phyloP scores from a whole-genome alignment of 140 eudicot genomes.

The Stevia rebaudiana region DNA sequence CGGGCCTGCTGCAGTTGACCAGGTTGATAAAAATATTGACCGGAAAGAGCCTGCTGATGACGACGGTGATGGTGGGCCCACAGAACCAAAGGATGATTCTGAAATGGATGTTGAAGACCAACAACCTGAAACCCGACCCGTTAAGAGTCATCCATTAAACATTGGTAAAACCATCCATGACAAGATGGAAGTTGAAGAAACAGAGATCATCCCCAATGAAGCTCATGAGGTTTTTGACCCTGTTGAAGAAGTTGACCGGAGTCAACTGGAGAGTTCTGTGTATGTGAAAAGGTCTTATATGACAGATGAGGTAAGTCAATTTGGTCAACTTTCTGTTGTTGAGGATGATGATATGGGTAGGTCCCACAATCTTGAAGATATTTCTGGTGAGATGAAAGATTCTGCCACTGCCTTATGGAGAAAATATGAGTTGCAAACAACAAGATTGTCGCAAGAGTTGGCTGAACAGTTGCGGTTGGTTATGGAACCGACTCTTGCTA shows the following conservation, averaged over 20 bases:
- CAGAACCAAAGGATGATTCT: slow-evolving; percentile 32
- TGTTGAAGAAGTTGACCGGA: slow-evolving; percentile 17
- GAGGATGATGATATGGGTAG: slow-evolving; percentile 46
- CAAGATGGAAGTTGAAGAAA: slow-evolving; percentile 23
- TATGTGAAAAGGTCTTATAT: slow-evolving; percentile 41
- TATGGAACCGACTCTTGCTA: slow-evolving; percentile 97
- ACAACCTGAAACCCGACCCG: slow-evolving; percentile 24
- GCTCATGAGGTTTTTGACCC: slow-evolving; percentile 25
- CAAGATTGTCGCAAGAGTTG: slow-evolving; percentile 88
- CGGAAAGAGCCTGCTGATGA: slow-evolving; percentile 45
- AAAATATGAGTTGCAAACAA: slow-evolving; percentile 70
- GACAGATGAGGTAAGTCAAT: slow-evolving; percentile 38
- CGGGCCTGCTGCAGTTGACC: slow-evolving; percentile 80
- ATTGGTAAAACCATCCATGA: slow-evolving; percentile 21
- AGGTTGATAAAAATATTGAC: slow-evolving; percentile 37
- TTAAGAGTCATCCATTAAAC: slow-evolving; percentile 26
- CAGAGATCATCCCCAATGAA: slow-evolving; percentile 35
- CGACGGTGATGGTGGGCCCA: slow-evolving; percentile 35
- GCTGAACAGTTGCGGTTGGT: slow-evolving; percentile 92
- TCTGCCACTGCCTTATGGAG: slow-evolving; percentile 73
- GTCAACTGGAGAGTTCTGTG: slow-evolving; percentile 42
- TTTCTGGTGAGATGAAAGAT: slow-evolving; percentile 43
- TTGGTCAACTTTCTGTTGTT: slow-evolving; percentile 33
- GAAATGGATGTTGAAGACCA: slow-evolving; percentile 53
- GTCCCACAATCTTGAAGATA: slow-evolving; percentile 38